Evolutionary conservation across 202 grass and related monocot genomes (phyloP).

Genomic region (Carex arenaria): DNA sequence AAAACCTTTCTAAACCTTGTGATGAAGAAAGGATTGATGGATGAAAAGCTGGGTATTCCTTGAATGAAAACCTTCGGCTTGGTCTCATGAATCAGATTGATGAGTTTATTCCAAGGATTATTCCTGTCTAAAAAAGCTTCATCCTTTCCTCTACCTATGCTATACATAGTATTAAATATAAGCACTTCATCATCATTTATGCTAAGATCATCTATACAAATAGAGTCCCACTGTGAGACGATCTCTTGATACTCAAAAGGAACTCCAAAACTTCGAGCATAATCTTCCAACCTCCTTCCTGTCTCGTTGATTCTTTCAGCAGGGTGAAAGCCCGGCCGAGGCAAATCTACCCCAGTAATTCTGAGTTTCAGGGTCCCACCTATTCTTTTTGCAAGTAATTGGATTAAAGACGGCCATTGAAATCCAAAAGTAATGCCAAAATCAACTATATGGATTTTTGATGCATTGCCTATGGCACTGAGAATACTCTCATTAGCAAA

Average conservation of each 20-base stretch:
- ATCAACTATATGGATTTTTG: conserved; percentile 53
- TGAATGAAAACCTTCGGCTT: conserved; percentile 44
- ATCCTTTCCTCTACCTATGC: too few relatives aligned
- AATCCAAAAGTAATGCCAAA: conserved; percentile 72
- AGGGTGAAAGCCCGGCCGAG: conserved; percentile 40
- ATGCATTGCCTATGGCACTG: conserved; percentile 23
- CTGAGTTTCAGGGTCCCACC: conserved; percentile 38
- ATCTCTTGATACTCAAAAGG: conserved; percentile 50
- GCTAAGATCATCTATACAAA: conserved; percentile 40
- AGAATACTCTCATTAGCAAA: conserved; percentile 48
- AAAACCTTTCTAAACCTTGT: conserved; percentile 39
- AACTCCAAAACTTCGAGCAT: conserved; percentile 54
- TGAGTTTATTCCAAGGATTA: conserved; percentile 10
- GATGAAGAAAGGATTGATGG: conserved; percentile 48
- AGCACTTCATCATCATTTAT: conserved; percentile 47
- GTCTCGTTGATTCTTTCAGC: conserved; percentile 17
- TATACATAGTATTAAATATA: conserved; percentile 38
- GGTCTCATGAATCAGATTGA: conserved; percentile 33
- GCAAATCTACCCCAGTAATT: conserved; percentile 54
- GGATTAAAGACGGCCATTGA: conserved; percentile 59
- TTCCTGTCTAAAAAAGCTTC: too few relatives aligned
- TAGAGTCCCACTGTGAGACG: conserved; percentile 43
- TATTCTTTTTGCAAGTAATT: conserved; percentile 34
- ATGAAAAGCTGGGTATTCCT: conserved; percentile 31
- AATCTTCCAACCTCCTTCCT: conserved; percentile 34